phyloP scores from a whole-genome alignment of 768 basidiomycete genomes.

The Tulasnella calospora region DNA sequence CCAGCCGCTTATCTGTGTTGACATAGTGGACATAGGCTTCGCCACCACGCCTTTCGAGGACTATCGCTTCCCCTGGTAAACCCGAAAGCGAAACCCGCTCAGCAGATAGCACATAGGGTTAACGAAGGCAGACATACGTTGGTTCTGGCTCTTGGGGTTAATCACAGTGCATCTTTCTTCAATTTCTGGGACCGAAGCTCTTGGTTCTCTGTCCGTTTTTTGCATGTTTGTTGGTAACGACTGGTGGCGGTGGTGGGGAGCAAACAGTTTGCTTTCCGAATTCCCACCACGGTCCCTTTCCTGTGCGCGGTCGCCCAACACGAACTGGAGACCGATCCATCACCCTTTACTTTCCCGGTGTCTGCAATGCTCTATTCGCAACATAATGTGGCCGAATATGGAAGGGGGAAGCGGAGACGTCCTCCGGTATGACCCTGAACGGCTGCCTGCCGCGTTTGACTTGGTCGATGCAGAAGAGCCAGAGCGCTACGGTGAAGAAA shows the following conservation, averaged over 20 bases:
- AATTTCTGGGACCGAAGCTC: neutral
- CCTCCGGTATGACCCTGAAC: too few relatives aligned
- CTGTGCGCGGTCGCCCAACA: too few relatives aligned
- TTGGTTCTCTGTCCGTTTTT: neutral
- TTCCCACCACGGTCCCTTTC: conserved; percentile 14
- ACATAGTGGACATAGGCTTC: too few relatives aligned
- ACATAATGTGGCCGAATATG: too few relatives aligned
- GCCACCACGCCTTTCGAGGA: neutral
- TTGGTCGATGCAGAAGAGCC: too few relatives aligned
- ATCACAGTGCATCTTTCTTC: neutral
- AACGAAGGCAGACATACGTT: neutral
- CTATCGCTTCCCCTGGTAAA: neutral
- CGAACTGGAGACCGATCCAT: too few relatives aligned
- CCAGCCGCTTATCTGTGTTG: conserved; percentile 31
- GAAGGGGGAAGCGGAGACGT: too few relatives aligned
- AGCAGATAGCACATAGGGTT: neutral
- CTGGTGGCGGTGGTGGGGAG: neutral
- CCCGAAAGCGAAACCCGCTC: too few relatives aligned
- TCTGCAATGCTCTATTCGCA: too few relatives aligned
- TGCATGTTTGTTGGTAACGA: neutral
- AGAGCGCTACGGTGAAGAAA: too few relatives aligned
- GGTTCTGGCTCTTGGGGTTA: neutral
- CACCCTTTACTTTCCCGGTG: neutral
- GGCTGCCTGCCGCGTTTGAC: too few relatives aligned
- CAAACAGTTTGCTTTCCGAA: neutral